Evolutionary conservation across 129 eudicot genomes (phyloP).

Genomic region (Arctium lappa): DNA sequence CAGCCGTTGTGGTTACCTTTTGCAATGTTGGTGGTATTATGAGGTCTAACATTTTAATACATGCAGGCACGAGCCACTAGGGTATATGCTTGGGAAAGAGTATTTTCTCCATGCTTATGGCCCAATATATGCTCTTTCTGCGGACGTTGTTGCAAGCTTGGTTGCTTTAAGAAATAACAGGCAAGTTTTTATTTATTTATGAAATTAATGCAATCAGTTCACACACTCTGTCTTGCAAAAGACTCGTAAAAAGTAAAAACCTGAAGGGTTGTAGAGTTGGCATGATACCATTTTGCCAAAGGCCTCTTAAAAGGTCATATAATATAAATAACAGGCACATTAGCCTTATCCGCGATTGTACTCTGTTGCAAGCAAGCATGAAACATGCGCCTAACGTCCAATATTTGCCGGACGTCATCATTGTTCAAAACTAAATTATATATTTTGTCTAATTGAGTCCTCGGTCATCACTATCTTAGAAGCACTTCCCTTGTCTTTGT

Average conservation of each 20-base stretch:
- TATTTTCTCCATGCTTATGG: slow-evolving; percentile 99
- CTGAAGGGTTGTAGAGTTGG: neutral
- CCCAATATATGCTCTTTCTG: slow-evolving; percentile 92
- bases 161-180: slow-evolving; percentile 83
- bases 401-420: too few species aligned
- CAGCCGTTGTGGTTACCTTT: too few species aligned
- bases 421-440: too few species aligned
- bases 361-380: too few species aligned
- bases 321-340: too few species aligned
- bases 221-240: neutral
- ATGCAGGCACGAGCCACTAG: slow-evolving; percentile 86
- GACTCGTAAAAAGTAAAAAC: neutral
- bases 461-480: too few species aligned
- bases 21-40: neutral
- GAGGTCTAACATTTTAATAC: neutral
- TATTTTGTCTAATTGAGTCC: too few species aligned
- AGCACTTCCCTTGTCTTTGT: too few species aligned
- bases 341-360: too few species aligned
- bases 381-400: too few species aligned
- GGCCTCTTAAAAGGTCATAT: too few species aligned
- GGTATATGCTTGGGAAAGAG: slow-evolving; percentile 79
- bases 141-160: slow-evolving; percentile 82
- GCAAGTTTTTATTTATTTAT: slow-evolving; percentile 28
- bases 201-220: neutral
- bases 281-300: neutral